Evolutionary conservation across 768 basidiomycete genomes (phyloP), one percentile per base, ranked within the genome.

Genomic region (Gelatoporia subvermispora): DNA sequence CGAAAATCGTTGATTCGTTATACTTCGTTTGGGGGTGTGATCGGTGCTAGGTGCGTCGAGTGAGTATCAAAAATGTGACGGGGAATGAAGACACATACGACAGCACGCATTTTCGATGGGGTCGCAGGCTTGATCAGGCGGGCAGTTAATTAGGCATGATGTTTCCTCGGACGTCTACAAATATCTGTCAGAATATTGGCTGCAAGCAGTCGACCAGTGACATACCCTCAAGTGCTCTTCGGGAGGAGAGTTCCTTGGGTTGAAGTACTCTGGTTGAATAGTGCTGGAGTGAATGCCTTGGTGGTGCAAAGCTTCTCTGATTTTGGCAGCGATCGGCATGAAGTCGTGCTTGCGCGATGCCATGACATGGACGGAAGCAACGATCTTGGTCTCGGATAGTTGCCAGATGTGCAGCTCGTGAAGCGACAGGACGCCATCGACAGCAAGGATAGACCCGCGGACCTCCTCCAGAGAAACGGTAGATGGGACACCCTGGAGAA

Each of bases 401-500:
- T 95, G 93, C 96, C 96, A 99, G 45, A 98, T 82, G 68, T 99
- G 96, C 22, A 99, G 76, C 62, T 97, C 92, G 60, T 98, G 96
- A 23, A 98, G 72, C 20, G 88, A 88, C 45, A 84, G 68, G 22
- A 94, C 96, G 41, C 96, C 95, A 3, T 86, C 77, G 21, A 97
- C 88, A 3, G 70, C 71, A 13, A 88, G 72, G 48, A 99, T 95
- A 4, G 87, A 82, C n/a, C 73, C 68, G 40, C 86, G 82, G 17
- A 98, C 87, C 55, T 85, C 81, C n/a, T 95, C 93, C 18, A 98
- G 74, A 1, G 92, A 93, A 23, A 99, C 79, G 18, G 84, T 85
- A 2, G 85, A 73, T 0, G 96, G 96, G 1, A 97, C 95, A 41
- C 89, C 95, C 68, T 98, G 96, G 2, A 98, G 74, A 10, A 97